Percentiles rank a stretch among this genome's conserved stretches.
Conservation (phyloP, 2,329 filamentous ascomycete species). For the Myriangium duriaei region DNA sequence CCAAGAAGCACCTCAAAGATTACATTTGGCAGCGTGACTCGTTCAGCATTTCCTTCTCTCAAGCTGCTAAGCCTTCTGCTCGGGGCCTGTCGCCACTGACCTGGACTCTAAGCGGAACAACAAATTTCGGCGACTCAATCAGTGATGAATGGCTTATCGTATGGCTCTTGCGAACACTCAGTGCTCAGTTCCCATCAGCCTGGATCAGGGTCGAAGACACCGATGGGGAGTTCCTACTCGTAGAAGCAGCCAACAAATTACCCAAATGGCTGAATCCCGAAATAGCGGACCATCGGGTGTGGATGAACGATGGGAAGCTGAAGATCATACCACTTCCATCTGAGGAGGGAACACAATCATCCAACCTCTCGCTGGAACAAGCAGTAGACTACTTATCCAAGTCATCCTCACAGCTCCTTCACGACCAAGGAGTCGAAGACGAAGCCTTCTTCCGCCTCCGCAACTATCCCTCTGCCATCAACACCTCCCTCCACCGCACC, state of each 20-base stretch:
- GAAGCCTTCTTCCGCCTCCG: constrained; percentile 83
- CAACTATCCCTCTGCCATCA: constrained; percentile 69
- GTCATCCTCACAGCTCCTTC: constrained; percentile 47
- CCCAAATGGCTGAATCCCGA: constrained; percentile 89
- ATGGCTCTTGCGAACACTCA: constrained; percentile 73
- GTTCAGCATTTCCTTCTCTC: constrained; percentile 48
- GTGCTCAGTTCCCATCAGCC: constrained; percentile 54
- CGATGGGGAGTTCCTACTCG: constrained; percentile 89
- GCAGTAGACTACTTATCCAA: constrained; percentile 50
- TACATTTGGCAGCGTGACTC: constrained; percentile 93
- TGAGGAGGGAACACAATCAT: constrained; percentile 18
- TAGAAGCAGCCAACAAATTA: constrained; percentile 80
- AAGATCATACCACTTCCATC: constrained; percentile 51
- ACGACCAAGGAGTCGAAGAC: constrained; percentile 63
- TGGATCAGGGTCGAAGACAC: constrained; percentile 79
- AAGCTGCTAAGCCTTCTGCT: not conserved
- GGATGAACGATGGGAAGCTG: constrained; percentile 70
- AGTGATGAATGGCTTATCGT: constrained; percentile 98
- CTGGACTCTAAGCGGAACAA: constrained; percentile 52
- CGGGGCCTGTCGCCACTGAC: constrained; percentile 14
- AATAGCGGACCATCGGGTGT: constrained; percentile 74
- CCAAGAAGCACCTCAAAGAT: constrained; percentile 54
- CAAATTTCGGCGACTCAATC: constrained; percentile 85
- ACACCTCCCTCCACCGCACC: constrained; percentile 62
- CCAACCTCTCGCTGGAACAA: constrained; percentile 48